Percentiles rank a stretch among this genome's conserved stretches.
Evolutionary conservation across 257 asterid genomes (phyloP).

Genomic region (Paraleonurus japonicus): DNA sequence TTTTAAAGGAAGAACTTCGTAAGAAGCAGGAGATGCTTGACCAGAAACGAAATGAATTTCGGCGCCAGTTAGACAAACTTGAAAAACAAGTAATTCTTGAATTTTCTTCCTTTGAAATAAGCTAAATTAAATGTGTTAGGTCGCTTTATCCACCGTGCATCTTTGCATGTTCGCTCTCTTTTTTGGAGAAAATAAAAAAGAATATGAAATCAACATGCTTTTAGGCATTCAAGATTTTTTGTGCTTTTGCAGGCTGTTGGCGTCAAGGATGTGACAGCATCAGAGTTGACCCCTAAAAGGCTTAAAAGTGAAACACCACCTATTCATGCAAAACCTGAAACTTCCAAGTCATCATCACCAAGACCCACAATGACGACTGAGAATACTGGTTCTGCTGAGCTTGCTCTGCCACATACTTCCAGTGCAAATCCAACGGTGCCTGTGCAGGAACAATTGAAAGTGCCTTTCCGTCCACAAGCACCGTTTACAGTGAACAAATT

Average conservation of each 20-base stretch:
- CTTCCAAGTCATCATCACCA: conserved; percentile 45
- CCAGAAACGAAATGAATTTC: conserved; percentile 82
- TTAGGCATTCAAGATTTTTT: background rate
- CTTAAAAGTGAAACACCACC: conserved; percentile 44
- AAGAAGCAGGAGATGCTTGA: conserved; percentile 98
- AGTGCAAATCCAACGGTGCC: conserved; percentile 34
- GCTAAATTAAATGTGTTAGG: conserved; percentile 1
- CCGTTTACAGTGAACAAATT: conserved; percentile 65
- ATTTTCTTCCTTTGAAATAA: conserved; percentile 20
- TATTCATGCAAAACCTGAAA: conserved; percentile 46
- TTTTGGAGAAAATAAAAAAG: background rate
- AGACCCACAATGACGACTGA: conserved; percentile 32
- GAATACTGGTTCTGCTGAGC: conserved; percentile 39
- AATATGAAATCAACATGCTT: background rate
- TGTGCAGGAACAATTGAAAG: conserved; percentile 45
- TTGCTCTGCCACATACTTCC: conserved; percentile 31
- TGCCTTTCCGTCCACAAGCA: conserved; percentile 55
- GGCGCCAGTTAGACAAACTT: conserved; percentile 68
- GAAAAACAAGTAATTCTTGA: conserved; percentile 68
- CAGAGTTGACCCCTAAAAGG: conserved; percentile 45
- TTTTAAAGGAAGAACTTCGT: conserved; percentile 88
- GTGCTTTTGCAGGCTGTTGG: conserved; percentile 59
- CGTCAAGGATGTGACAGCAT: conserved; percentile 48
- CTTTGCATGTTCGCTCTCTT: background rate
- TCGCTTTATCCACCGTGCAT: background rate